phyloP scores from a whole-genome alignment of 75 land plant genomes.

The Gnetum montanum region DNA sequence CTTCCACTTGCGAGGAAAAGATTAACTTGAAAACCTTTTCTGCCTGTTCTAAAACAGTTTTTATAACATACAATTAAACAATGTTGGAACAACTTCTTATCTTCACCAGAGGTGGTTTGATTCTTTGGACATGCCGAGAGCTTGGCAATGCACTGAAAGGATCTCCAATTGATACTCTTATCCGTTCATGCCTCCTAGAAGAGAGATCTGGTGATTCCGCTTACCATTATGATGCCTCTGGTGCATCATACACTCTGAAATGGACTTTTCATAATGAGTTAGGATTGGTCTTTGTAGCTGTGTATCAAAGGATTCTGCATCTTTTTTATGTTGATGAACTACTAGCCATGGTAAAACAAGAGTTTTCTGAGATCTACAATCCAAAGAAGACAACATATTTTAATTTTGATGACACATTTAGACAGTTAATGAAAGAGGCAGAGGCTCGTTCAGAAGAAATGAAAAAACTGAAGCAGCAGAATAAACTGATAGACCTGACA shows the following conservation, averaged over 20 bases:
- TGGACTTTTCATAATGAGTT: slow-evolving; percentile 98
- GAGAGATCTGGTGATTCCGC: slow-evolving; percentile 81
- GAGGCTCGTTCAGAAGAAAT: slow-evolving; percentile 76
- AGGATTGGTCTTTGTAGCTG: slow-evolving; percentile 93
- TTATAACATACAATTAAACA: too few relatives aligned
- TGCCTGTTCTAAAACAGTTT: background rate
- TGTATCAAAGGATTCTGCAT: slow-evolving; percentile 81
- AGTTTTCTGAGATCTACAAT: slow-evolving; percentile 64
- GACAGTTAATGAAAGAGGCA: slow-evolving; percentile 83
- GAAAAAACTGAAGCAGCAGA: slow-evolving; percentile 45
- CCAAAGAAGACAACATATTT: slow-evolving; percentile 52
- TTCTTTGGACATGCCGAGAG: slow-evolving; percentile 93
- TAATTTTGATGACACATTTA: slow-evolving; percentile 89
- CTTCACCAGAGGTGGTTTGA: slow-evolving; percentile 91
- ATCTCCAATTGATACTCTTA: slow-evolving; percentile 92
- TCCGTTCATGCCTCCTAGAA: slow-evolving; percentile 89
- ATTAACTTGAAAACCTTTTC: too few relatives aligned
- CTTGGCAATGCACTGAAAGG: slow-evolving; percentile 85
- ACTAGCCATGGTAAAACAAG: slow-evolving; percentile 65
- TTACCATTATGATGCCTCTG: slow-evolving; percentile 66
- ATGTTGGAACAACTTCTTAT: slow-evolving; percentile 97
- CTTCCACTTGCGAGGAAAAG: too few relatives aligned
- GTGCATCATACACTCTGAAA: slow-evolving; percentile 84
- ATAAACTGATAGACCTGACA: slow-evolving; percentile 8
- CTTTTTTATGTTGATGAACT: slow-evolving; percentile 92